These are phyloP conservation scores for Stagonosporopsis tanaceti DNA, from an alignment of 2,329 filamentous ascomycete genomes.

Conservation along the genomic window DNA sequence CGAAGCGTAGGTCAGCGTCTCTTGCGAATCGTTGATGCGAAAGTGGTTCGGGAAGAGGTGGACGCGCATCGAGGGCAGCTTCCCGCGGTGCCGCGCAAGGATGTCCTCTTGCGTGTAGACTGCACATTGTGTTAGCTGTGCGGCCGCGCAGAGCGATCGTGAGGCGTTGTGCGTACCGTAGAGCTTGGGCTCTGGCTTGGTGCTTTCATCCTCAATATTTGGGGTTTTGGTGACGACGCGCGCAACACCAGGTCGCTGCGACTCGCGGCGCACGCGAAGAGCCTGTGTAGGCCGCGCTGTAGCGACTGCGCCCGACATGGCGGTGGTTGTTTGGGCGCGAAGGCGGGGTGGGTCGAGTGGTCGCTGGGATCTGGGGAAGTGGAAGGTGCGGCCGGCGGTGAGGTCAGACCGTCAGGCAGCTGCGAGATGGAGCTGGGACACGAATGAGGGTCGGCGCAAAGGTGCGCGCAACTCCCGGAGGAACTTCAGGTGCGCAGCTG, in stretches of 20 bases:
- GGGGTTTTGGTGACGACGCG: constrained; percentile 36
- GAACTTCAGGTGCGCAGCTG: constrained; percentile 11
- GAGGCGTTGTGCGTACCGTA: constrained; percentile 35
- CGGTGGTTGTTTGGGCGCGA: constrained; percentile 8
- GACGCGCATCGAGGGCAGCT: constrained; percentile 82
- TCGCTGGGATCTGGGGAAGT: constrained; percentile 17
- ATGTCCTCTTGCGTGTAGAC: constrained; percentile 80
- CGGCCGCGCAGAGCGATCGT: neutral
- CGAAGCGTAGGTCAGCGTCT: constrained; percentile 89
- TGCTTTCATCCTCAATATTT: constrained; percentile 40
- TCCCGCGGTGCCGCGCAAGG: constrained; percentile 77
- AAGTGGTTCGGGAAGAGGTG: constrained; percentile 88
- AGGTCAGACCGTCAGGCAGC: constrained; percentile 11
- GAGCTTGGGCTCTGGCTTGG: constrained; percentile 42
- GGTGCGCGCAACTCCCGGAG: constrained; percentile 18
- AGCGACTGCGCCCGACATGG: constrained; percentile 46
- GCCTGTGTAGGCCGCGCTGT: constrained; percentile 50
- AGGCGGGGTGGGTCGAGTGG: constrained; percentile 12
- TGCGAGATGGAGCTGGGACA: constrained; percentile 1
- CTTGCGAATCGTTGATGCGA: constrained; percentile 84
- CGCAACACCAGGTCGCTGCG: constrained; percentile 51
- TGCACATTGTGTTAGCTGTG: constrained; percentile 46
- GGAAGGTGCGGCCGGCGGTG: constrained; percentile 19
- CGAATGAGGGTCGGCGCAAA: constrained; percentile 15
- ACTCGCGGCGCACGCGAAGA: constrained; percentile 53